A percentile compares a stretch with the other conserved stretches of the same genome.
Conservation (phyloP, 1,284 basidiomycete species). For the Cystobasidium sp. region DNA sequence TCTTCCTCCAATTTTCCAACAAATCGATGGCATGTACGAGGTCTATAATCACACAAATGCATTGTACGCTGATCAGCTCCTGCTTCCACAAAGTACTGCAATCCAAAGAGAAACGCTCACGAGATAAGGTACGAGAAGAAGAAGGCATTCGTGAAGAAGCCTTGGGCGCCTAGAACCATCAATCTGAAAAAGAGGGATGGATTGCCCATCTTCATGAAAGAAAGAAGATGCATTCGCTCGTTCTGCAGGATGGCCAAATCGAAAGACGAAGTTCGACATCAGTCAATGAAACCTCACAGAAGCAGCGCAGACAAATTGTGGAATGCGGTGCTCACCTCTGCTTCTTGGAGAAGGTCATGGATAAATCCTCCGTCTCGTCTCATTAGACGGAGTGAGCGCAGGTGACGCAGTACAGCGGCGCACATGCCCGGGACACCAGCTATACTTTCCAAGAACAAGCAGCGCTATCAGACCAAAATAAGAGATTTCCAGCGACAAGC, state of each 20-base stretch:
- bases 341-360: constrained; percentile 61
- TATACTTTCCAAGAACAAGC: constrained; percentile 85
- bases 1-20: constrained; percentile 96
- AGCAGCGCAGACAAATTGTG: too few species aligned
- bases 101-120: constrained; percentile 60
- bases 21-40: constrained; percentile 85
- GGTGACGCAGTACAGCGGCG: constrained; percentile 50
- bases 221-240: constrained; percentile 62
- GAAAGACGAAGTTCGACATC: constrained; percentile 1
- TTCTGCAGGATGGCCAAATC: constrained; percentile 9
- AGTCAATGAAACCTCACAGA: too few species aligned
- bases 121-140: constrained; percentile 43
- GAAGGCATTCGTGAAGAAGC: constrained; percentile 48
- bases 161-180: constrained; percentile 81
- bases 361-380: constrained; percentile 87
- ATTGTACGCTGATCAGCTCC: neutral
- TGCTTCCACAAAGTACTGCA: constrained; percentile 60
- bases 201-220: constrained; percentile 82
- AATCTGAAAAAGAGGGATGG: constrained; percentile 78
- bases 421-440: constrained; percentile 68
- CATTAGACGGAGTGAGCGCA: constrained; percentile 80
- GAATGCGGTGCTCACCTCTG: constrained; percentile 14
- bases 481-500: neutral
- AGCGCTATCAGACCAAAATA: constrained; percentile 60
- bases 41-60: constrained; percentile 54